Base-by-base conservation (phyloP, 352 stramenopile genomes). In the Pythium vanterpoolii region DNA sequence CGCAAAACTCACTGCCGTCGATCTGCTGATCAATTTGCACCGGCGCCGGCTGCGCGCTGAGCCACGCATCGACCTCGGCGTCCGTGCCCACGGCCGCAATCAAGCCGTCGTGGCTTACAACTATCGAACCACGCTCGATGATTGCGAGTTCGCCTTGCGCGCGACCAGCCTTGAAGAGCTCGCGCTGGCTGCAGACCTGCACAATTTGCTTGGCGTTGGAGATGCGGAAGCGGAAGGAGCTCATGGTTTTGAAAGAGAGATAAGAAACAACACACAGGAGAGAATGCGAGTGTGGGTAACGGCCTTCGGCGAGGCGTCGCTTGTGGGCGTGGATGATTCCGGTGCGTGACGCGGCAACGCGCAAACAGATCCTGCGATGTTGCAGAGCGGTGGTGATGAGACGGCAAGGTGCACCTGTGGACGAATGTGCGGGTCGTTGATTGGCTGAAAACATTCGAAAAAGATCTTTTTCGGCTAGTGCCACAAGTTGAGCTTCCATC, bases 11-110 rank as follows among this genome's bases (percentile, higher is more conserved):
- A 21, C 74, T 79, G 24, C 69, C 85, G 51, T 93, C 83, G 40
- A 95, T 65, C 36, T 90, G 68, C 24, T 77, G 74, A 24, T 90
- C 85, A 49, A 95, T 90, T n/a, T 23, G 58, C 61, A 87, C 77
- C 5, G 77, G 79, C 50, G 87, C 72, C 38, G 73, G 77, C 50
- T 90, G 79, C 18, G 60, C 24, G 10, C 42, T 34, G 23, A 90
- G 63, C 77, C 81, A 89, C 61, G 72, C 64, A 30, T 79, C 70
- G 13, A 93, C 79, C 7, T 89, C 66, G 6, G 48, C 73, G 13
- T 82, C 64, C 28, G 76, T 66, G 27, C 85, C 83, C 18, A 95
- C 79, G 9, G 72, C 71, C n/a, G 66, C 80, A 60, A 92, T 89
- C 43, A 65, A 75, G 46, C 83, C 83, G 27, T 72, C 33, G 24